Base-by-base conservation (phyloP, 495 filamentous ascomycete genomes). In the Extremus antarcticus region DNA sequence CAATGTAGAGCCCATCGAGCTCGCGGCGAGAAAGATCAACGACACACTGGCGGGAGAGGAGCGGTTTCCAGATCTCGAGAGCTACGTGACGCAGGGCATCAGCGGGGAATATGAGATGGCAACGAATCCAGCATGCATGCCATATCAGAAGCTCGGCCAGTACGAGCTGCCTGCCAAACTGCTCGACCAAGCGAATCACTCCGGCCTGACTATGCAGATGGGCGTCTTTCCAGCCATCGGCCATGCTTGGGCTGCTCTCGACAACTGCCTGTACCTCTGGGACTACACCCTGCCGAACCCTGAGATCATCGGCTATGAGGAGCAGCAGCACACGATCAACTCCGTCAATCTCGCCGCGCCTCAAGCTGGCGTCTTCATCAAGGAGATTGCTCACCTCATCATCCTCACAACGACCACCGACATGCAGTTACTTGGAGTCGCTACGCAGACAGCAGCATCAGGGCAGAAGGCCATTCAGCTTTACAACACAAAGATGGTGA, bases 241-340 rank as follows among this genome's bases (percentile, higher is more conserved):
- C 55, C 90, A 96, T 71, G 91, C 90, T 43, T 99, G 91, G 90
- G 84, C 94, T 20, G 78, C 87, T 0, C 94, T 99, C 64, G 92
- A 99, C 71, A 95, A 92, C 69, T 83, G 86, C 51, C 76, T 99
- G 23, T 99, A 97, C 66, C 74, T 99, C 13, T 99, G 92, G 92
- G 92, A 99, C 69, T 99, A 95, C 65, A 91, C 88, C 10, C 78
- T 85, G 57, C 83, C 86, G 24, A 83, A 88, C 63, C 85, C 90
- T 21, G 86, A 92, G 62, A 69, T 95, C n/a, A 84, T 92, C 52
- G 92, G 91, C 25, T 97, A 83, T 65, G 92, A 97, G 68, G 89
- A 92, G 50, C 86, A 89, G 67, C 73, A 81, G 3, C 83, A 94
- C 65, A 85, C 76, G 53, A 95, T 99, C 59, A 88, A 84, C 23